Conservation (phyloP, 352 stramenopile species). For the Pythium pectinolyticum region DNA sequence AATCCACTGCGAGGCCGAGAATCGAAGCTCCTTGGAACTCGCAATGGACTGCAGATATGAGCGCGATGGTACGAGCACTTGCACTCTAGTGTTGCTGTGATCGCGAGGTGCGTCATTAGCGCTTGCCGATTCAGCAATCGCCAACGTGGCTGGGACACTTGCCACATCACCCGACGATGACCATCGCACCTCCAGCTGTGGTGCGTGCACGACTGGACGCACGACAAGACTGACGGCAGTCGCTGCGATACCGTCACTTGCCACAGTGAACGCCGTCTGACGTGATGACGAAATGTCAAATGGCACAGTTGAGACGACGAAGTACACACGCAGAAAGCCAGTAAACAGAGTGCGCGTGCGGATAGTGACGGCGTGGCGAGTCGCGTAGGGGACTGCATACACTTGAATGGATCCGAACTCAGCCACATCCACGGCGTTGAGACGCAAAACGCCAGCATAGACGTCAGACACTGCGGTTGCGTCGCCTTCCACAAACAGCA, state of each 20-base stretch:
- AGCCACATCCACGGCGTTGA: constrained; percentile 17
- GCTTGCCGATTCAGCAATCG: neutral
- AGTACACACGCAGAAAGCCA: constrained; percentile 42
- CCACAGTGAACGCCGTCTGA: constrained; percentile 29
- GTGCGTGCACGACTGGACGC: neutral
- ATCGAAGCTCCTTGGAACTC: neutral
- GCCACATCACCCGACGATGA: neutral
- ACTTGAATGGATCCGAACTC: constrained; percentile 27
- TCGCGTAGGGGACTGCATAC: constrained; percentile 41
- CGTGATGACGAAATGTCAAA: constrained; percentile 29
- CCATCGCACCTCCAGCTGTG: neutral
- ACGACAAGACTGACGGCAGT: constrained; percentile 33
- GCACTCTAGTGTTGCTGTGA: neutral
- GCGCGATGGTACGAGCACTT: neutral
- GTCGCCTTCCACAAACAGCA: constrained; percentile 34
- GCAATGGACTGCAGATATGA: neutral
- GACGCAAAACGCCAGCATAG: constrained; percentile 30
- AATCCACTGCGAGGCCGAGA: neutral
- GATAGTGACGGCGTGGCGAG: constrained; percentile 34
- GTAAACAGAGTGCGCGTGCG: constrained; percentile 36
- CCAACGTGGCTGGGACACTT: neutral
- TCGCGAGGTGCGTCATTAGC: neutral
- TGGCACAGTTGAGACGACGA: constrained; percentile 41
- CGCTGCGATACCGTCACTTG: constrained; percentile 36
- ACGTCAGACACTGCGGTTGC: constrained; percentile 20